Evolutionary conservation across 352 stramenopile genomes (phyloP).

Genomic region (Aphanomyces cochlioides): DNA sequence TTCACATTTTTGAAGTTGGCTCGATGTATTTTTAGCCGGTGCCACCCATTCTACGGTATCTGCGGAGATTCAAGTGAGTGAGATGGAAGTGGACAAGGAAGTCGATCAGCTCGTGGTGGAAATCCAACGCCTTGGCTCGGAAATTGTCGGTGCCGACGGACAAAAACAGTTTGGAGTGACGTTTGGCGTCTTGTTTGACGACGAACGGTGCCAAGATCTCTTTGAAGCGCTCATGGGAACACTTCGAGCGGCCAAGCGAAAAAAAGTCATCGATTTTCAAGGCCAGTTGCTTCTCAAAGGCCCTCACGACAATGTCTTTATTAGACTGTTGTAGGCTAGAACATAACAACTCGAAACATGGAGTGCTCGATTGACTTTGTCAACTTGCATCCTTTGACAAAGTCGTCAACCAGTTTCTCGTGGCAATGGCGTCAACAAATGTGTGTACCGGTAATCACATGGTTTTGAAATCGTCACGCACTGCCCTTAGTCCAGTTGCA

Average conservation of each 20-base stretch:
- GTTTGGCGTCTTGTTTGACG: conserved; percentile 80
- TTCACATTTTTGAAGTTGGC: not conserved
- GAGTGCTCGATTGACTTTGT: not conserved
- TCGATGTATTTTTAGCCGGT: not conserved
- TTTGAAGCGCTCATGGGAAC: conserved; percentile 82
- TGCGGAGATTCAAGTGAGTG: not conserved
- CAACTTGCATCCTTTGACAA: not conserved
- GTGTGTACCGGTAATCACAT: too few species aligned
- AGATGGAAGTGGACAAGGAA: conserved; percentile 67
- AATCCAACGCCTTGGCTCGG: conserved; percentile 53
- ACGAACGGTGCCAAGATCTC: conserved; percentile 72
- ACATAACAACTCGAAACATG: not conserved
- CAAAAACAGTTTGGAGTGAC: conserved; percentile 54
- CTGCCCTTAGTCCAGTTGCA: too few species aligned
- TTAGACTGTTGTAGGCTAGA: conserved; percentile 43
- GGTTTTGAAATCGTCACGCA: too few species aligned
- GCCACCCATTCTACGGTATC: not conserved
- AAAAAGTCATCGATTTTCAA: conserved; percentile 73
- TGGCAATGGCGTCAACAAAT: too few species aligned
- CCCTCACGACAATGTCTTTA: conserved; percentile 71
- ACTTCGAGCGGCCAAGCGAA: conserved; percentile 68
- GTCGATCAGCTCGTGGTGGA: conserved; percentile 64
- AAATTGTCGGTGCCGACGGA: not conserved
- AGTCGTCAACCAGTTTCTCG: too few species aligned
- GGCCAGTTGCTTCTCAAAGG: conserved; percentile 82